phyloP scores from a whole-genome alignment of 768 basidiomycete species.

The Leccinum disarticulatum region DNA sequence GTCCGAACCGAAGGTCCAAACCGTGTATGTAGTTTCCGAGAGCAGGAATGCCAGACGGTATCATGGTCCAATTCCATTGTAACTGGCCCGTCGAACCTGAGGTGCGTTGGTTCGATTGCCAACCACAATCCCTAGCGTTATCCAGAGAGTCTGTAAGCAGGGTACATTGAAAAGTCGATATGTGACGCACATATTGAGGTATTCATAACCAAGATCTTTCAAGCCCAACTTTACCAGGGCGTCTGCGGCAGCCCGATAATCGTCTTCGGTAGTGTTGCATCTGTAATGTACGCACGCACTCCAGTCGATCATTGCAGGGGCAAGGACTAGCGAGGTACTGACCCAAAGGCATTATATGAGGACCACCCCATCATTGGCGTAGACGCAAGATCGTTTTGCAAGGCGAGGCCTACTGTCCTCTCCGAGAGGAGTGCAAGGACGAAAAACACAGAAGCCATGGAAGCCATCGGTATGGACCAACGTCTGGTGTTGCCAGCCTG shows the following conservation, averaged over 20 bases:
- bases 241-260: slow-evolving; percentile 7
- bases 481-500: too few species aligned
- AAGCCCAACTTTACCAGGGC: slow-evolving; percentile 6
- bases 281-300: neutral
- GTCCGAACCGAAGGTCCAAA: slow-evolving; percentile 8
- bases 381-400: slow-evolving; percentile 10
- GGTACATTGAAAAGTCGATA: too few species aligned
- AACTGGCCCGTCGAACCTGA: neutral
- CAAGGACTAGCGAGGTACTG: neutral
- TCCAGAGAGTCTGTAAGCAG: too few species aligned
- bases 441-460: neutral
- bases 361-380: slow-evolving; percentile 17
- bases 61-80: slow-evolving; percentile 8
- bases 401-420: neutral
- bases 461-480: neutral
- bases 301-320: neutral
- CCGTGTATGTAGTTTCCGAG: slow-evolving; percentile 11
- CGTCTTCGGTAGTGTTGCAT: slow-evolving; percentile 4
- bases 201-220: slow-evolving; percentile 6
- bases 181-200: slow-evolving; percentile 11
- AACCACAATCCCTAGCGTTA: slow-evolving; percentile 14
- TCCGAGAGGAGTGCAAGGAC: neutral
- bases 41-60: slow-evolving; percentile 17
- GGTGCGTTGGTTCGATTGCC: slow-evolving; percentile 9
- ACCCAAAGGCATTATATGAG: slow-evolving; percentile 13